phyloP scores from a whole-genome alignment of 2,329 filamentous ascomycete species.

The Trichoderma sp. region DNA sequence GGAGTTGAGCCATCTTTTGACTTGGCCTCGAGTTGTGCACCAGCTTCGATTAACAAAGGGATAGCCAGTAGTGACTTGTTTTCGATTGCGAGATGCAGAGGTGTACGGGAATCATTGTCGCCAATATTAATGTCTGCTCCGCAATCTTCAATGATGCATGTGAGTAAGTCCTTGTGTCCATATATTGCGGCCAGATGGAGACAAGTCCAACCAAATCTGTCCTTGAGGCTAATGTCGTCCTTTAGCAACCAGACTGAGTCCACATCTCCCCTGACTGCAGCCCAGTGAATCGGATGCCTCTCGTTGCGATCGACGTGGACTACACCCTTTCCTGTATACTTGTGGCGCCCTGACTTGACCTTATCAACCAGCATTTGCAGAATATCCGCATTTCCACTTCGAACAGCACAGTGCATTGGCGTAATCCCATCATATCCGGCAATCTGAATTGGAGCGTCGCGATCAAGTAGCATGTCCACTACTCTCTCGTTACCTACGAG shows the following conservation, averaged over 20 bases:
- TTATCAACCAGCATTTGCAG: background rate
- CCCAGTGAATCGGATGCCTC: constrained; percentile 11
- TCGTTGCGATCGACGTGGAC: background rate
- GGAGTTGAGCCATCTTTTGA: background rate
- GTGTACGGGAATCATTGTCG: background rate
- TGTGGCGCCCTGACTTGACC: background rate
- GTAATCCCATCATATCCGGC: constrained; percentile 1
- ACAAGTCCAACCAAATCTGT: background rate
- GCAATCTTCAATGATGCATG: background rate
- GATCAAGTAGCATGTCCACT: background rate
- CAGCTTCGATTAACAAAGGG: background rate
- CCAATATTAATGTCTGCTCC: background rate
- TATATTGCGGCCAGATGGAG: background rate
- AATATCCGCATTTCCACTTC: background rate
- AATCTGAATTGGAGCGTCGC: background rate
- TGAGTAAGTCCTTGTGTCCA: background rate
- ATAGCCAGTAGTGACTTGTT: background rate
- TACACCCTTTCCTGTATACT: background rate
- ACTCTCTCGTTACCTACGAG: background rate
- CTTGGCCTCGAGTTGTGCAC: background rate
- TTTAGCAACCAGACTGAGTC: background rate
- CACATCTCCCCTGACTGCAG: background rate
- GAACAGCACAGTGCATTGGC: constrained; percentile 8
- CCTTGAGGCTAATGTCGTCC: background rate
- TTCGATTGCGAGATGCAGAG: background rate